A percentile compares a stretch with the other conserved stretches of the same genome.
phyloP scores from a whole-genome alignment of 768 basidiomycete species.

The Rhizopogon vulgaris region DNA sequence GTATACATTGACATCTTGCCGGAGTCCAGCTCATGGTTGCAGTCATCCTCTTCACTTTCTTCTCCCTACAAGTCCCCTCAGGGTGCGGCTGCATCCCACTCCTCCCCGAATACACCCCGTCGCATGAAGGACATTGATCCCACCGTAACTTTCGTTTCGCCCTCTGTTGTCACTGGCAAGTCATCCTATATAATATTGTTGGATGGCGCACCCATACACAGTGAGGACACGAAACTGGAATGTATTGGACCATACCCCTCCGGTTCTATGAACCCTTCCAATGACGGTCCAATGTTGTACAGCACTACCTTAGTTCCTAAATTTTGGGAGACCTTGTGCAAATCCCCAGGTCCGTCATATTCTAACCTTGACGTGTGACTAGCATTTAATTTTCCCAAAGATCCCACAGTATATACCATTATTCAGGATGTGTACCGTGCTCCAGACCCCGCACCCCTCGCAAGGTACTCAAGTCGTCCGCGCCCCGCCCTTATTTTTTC shows the following conservation, averaged over 20 bases:
- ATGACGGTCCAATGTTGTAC: constrained; percentile 41
- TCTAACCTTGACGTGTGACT: constrained; percentile 8
- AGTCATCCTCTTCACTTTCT: background rate
- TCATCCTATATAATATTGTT: constrained; percentile 52
- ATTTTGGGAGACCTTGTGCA: constrained; percentile 58
- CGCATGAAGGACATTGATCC: constrained; percentile 57
- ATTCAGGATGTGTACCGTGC: constrained; percentile 51
- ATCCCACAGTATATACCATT: constrained; percentile 62
- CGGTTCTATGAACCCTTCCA: constrained; percentile 14
- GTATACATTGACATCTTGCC: constrained; percentile 30
- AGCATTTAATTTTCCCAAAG: constrained; percentile 28
- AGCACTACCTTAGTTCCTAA: constrained; percentile 54
- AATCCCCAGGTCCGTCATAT: constrained; percentile 38
- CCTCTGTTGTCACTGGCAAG: constrained; percentile 39
- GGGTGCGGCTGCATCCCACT: background rate
- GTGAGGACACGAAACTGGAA: constrained; percentile 38
- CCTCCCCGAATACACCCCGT: constrained; percentile 33
- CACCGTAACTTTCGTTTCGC: constrained; percentile 57
- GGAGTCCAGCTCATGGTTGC: constrained; percentile 6
- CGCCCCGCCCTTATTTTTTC: constrained; percentile 40
- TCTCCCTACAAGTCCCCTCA: background rate
- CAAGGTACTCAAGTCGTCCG: constrained; percentile 14
- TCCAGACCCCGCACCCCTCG: constrained; percentile 18
- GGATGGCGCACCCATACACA: constrained; percentile 43
- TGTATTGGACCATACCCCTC: constrained; percentile 28